Percentiles rank a stretch among this genome's conserved stretches.
Evolutionary conservation across 2,329 filamentous ascomycete genomes (phyloP).

Genomic region (Diatrype stigma): DNA sequence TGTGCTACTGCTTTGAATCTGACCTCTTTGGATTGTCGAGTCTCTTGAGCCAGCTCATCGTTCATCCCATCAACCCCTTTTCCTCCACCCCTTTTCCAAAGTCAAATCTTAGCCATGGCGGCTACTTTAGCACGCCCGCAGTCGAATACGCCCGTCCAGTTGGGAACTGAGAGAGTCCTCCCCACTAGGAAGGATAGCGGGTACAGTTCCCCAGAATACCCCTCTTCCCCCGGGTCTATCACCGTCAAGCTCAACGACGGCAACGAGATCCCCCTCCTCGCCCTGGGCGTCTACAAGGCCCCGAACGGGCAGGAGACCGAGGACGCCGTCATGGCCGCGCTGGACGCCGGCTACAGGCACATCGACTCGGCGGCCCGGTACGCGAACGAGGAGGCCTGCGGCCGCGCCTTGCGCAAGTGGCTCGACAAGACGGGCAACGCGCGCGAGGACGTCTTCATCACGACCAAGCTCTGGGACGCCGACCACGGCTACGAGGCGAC

Average conservation of each 20-base stretch:
- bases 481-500: slow-evolving; percentile 22
- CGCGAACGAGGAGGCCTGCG: slow-evolving; percentile 18
- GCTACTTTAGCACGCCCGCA: neutral
- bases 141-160: neutral
- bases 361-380: slow-evolving; percentile 43
- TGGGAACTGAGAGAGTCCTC: neutral
- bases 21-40: neutral
- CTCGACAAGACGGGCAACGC: slow-evolving; percentile 25
- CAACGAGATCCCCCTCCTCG: slow-evolving; percentile 35
- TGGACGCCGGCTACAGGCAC: slow-evolving; percentile 49
- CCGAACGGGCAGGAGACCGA: slow-evolving; percentile 37
- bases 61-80: neutral
- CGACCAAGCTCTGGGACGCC: slow-evolving; percentile 35
- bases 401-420: slow-evolving; percentile 17
- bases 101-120: neutral
- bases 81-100: neutral
- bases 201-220: neutral
- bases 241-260: slow-evolving; percentile 33
- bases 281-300: slow-evolving; percentile 44
- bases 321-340: slow-evolving; percentile 29
- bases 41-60: no score
- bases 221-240: neutral
- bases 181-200: neutral
- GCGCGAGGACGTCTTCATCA: slow-evolving; percentile 32
- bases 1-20: neutral